Conservation (phyloP, 2,329 filamentous ascomycete genomes). For the Botryotinia narcissicola region DNA sequence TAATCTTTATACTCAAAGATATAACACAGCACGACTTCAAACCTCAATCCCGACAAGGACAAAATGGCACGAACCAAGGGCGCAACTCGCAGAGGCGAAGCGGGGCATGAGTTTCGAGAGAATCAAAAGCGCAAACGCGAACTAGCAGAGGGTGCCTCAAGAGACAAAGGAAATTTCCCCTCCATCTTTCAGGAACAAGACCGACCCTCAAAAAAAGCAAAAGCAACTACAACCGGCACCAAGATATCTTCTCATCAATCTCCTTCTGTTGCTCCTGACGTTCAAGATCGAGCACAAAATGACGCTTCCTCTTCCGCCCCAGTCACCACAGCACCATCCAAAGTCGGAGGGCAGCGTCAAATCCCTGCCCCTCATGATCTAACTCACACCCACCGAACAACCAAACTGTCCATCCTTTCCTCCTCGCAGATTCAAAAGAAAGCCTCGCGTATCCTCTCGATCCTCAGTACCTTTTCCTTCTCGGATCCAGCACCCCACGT, state of each 20-base stretch:
- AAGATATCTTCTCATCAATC: not conserved
- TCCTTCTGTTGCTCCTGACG: not conserved
- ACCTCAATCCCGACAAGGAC: not conserved
- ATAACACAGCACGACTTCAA: not conserved
- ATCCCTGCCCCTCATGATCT: conserved; percentile 12
- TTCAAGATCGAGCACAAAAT: not conserved
- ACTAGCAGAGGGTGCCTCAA: conserved; percentile 1
- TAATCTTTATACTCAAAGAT: not conserved
- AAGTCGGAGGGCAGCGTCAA: not conserved
- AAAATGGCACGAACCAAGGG: conserved; percentile 22
- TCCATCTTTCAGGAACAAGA: conserved; percentile 14
- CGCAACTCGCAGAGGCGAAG: conserved; percentile 4
- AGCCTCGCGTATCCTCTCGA: conserved; percentile 34
- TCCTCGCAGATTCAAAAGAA: conserved; percentile 54
- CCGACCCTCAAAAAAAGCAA: conserved; percentile 16
- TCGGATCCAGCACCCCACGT: conserved; percentile 40
- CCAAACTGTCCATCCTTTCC: conserved; percentile 55
- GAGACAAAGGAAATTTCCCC: conserved; percentile 18
- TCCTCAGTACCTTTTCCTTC: conserved; percentile 30
- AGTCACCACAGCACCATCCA: not conserved
- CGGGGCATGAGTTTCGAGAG: conserved; percentile 1
- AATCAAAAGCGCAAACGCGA: conserved; percentile 18
- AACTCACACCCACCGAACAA: conserved; percentile 48
- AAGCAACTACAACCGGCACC: not conserved
- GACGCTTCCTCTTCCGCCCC: not conserved